phyloP scores from a whole-genome alignment of 2,329 filamentous ascomycete genomes.

The Neodidymelliopsis sp. region DNA sequence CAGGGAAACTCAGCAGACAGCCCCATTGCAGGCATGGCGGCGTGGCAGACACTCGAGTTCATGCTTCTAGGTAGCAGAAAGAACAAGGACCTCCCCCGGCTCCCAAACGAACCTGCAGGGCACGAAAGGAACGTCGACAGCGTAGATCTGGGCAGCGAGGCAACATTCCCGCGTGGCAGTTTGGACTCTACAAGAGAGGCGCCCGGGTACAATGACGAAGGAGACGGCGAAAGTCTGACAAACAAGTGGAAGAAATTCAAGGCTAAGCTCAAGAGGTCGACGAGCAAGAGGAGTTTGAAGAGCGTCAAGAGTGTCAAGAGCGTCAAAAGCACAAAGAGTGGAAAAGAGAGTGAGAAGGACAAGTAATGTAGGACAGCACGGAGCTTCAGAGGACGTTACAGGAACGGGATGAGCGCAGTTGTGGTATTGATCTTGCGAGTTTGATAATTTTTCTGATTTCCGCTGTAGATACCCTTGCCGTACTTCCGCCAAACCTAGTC shows the following conservation, averaged over 20 bases:
- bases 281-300: constrained; percentile 46
- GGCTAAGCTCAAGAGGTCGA: constrained; percentile 42
- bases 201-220: constrained; percentile 20
- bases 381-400: no score
- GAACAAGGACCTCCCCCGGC: constrained; percentile 1
- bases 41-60: constrained; percentile 47
- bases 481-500: background rate
- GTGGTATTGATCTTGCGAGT: background rate
- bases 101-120: background rate
- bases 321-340: constrained; percentile 22
- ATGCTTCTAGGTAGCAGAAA: constrained; percentile 30
- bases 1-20: constrained; percentile 44
- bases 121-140: constrained; percentile 29
- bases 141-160: constrained; percentile 35
- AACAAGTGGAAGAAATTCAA: constrained; percentile 48
- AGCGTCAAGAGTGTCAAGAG: constrained; percentile 42
- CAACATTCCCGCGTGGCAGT: constrained; percentile 20
- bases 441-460: constrained; percentile 9
- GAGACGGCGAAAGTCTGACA: constrained; percentile 27
- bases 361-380: no score
- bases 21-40: constrained; percentile 42
- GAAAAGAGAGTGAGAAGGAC: constrained; percentile 4
- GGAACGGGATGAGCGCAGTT: no score
- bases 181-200: background rate
- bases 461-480: constrained; percentile 11